These are phyloP conservation scores for Boletus barrowsii DNA, from an alignment of 768 basidiomycete species.

Conservation along the genomic window DNA sequence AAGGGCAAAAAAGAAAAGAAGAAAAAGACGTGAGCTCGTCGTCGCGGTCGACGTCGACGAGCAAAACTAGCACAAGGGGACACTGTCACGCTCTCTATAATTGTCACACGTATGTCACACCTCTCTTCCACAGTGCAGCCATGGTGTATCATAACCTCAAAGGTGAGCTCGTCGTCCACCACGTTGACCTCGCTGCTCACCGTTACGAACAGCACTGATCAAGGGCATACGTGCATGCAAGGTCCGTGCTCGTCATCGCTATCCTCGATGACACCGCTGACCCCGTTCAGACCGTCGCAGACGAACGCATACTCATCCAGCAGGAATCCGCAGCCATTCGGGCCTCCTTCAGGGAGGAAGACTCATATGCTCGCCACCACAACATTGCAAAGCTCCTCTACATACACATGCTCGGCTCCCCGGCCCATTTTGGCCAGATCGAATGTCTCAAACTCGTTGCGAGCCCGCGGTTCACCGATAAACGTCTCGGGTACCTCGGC, in stretches of 20 bases:
- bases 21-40: constrained; percentile 11
- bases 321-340: constrained; percentile 97
- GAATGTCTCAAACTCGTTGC: constrained; percentile 94
- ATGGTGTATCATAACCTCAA: constrained; percentile 90
- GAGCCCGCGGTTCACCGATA: constrained; percentile 93
- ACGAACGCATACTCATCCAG: constrained; percentile 95
- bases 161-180: constrained; percentile 41
- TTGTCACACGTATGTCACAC: constrained; percentile 24
- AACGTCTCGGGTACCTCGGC: constrained; percentile 92
- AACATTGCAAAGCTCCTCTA: constrained; percentile 98
- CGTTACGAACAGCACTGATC: constrained; percentile 70
- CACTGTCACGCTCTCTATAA: constrained; percentile 18
- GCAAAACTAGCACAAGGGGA: constrained; percentile 4
- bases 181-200: constrained; percentile 19
- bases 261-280: constrained; percentile 17
- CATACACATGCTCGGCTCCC: constrained; percentile 98
- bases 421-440: constrained; percentile 99
- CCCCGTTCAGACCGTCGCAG: constrained; percentile 80
- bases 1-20: not conserved
- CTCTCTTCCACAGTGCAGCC: constrained; percentile 11
- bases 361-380: constrained; percentile 91
- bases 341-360: constrained; percentile 96
- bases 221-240: constrained; percentile 98
- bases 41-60: constrained; percentile 21
- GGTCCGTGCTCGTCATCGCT: constrained; percentile 42